phyloP scores from a whole-genome alignment of 768 basidiomycete species.

The Russula abietina region DNA sequence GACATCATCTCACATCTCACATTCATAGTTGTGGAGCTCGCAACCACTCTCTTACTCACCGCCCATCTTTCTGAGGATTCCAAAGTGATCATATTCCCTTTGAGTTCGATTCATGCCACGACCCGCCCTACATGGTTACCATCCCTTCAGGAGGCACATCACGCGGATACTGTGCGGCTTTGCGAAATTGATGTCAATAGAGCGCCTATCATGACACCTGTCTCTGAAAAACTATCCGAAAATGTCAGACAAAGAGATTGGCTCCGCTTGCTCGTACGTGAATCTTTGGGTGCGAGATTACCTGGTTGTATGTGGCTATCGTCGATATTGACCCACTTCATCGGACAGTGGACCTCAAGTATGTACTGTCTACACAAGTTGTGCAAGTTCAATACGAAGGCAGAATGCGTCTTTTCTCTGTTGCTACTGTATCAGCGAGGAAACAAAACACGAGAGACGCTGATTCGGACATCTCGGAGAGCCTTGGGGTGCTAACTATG shows the following conservation, averaged over 20 bases:
- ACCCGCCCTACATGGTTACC: constrained; percentile 44
- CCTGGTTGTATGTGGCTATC: constrained; percentile 12
- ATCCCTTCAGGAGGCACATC: constrained; percentile 42
- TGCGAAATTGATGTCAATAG: constrained; percentile 38
- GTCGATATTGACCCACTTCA: not conserved
- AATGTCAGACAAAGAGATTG: constrained; percentile 50
- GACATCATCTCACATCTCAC: constrained; percentile 4
- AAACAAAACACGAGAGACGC: constrained; percentile 22
- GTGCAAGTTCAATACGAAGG: constrained; percentile 64
- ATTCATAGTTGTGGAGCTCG: constrained; percentile 47
- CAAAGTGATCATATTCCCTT: constrained; percentile 43
- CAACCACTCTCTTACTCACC: constrained; percentile 55
- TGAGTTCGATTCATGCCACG: constrained; percentile 33
- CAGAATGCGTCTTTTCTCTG: constrained; percentile 46
- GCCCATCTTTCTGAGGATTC: constrained; percentile 48
- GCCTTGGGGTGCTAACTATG: constrained; percentile 44
- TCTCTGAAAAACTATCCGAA: constrained; percentile 14
- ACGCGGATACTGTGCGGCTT: constrained; percentile 49
- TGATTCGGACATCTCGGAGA: constrained; percentile 35
- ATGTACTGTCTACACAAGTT: constrained; percentile 54
- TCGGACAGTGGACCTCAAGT: constrained; percentile 61
- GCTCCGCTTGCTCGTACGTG: constrained; percentile 60
- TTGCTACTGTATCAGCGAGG: constrained; percentile 41
- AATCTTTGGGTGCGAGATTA: constrained; percentile 52
- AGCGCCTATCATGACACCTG: constrained; percentile 1